Percentiles rank a stretch among this genome's conserved stretches.
These are phyloP conservation scores for Melanomma pulvis-pyrius DNA, from an alignment of 495 filamentous ascomycete genomes.

Conservation along the genomic window DNA sequence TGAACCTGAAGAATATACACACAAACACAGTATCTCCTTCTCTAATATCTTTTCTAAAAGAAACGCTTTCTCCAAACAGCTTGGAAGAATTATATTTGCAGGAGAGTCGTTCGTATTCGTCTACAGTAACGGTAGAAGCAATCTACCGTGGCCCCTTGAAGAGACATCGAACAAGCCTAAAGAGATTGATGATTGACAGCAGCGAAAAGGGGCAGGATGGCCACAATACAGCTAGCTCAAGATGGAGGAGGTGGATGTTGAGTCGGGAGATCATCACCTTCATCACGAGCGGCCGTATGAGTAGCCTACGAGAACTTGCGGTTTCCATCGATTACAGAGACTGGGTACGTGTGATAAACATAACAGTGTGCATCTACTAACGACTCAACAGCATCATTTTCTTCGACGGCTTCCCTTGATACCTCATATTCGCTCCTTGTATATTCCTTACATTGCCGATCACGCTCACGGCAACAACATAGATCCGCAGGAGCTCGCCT, in stretches of 20 bases:
- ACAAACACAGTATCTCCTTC: constrained; percentile 78
- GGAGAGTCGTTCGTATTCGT: constrained; percentile 62
- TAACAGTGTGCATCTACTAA: constrained; percentile 34
- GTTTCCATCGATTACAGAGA: constrained; percentile 79
- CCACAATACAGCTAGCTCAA: constrained; percentile 43
- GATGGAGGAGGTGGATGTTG: constrained; percentile 78
- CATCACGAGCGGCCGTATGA: constrained; percentile 83
- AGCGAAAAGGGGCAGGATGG: constrained; percentile 52
- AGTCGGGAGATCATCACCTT: constrained; percentile 73
- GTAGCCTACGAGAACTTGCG: constrained; percentile 71
- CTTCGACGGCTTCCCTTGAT: constrained; percentile 79
- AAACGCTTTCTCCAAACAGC: constrained; percentile 81
- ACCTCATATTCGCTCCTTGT: constrained; percentile 73
- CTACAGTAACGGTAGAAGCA: constrained; percentile 66
- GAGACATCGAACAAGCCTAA: constrained; percentile 71
- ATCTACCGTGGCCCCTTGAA: constrained; percentile 77
- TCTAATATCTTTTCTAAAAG: constrained; percentile 81
- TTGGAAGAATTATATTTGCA: constrained; percentile 85
- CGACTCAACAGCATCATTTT: constrained; percentile 71
- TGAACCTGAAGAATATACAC: constrained; percentile 79
- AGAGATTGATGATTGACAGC: constrained; percentile 78
- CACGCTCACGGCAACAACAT: constrained; percentile 58
- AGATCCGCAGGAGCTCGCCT: constrained; percentile 72
- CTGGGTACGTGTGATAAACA: constrained; percentile 65
- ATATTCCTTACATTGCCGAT: constrained; percentile 74